Evolutionary conservation across 768 basidiomycete species (phyloP), one percentile per base, ranked within the genome.

Genomic region (Tubosaeta brunneosetosa): DNA sequence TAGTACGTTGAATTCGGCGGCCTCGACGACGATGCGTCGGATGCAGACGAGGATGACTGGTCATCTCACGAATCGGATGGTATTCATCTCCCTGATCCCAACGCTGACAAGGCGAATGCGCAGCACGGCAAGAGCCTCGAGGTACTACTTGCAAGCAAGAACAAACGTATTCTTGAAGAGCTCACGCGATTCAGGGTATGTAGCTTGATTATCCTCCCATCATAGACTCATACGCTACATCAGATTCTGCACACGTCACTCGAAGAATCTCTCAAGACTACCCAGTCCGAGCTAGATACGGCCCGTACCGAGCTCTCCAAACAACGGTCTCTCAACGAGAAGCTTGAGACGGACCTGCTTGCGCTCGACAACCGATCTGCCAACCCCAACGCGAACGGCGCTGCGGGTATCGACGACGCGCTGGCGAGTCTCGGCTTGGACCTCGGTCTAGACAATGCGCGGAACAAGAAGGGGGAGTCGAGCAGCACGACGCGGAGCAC

Each of bases 1-100:
- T 60, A 98, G 97, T 97, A 87, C 60, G 94, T 99, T 52, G 95
- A 98, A 65, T 98, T 98, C 65, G 86, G 90, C 7, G 91, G 92
- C 9, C 79, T 92, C 29, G 91, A 95, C 33, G 84, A 64, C 9
- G 68, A 85, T 33, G 22, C 36, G 17, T 66, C 55, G 16, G 84
- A 88, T 47, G 80, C 79, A 16, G 83, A 82, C 19, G 82, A 83
- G 32, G 83, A 77, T 19, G 76, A 74, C 45, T 66, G 66, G 56
- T 72, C 72, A 26, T 66, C 71, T 7, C 63, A 64, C 44, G 71
- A 73, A 45, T 77, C 72, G 1, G 75, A 78, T 17, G 83, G 77
- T 3, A 58, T 91, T 11, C 81, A 80, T 29, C 77, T 97, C 31
- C 94, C 94, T 0, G 84, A 94, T 66, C 94, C 95, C 1, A 94